Evolutionary conservation across 495 filamentous ascomycete species (phyloP).

Genomic region (Aspergillus diversus): DNA sequence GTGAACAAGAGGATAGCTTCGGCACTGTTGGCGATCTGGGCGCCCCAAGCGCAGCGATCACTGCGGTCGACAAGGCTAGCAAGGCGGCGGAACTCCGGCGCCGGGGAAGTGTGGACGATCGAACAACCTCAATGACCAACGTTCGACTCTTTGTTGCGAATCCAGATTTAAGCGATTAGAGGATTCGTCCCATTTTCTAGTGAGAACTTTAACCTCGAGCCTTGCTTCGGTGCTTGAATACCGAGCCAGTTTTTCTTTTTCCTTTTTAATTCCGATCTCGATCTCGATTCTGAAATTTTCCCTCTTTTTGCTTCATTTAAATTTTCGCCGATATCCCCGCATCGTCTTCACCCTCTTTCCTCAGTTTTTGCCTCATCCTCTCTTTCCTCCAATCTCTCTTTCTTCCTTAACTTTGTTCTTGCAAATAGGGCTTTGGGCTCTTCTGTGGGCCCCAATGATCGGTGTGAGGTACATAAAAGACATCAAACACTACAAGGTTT

Average conservation of each 20-base stretch:
- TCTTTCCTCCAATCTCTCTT: slow-evolving; percentile 14
- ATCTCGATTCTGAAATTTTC: not conserved
- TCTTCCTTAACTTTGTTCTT: slow-evolving; percentile 9
- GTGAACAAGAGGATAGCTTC: slow-evolving; percentile 59
- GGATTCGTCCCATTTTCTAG: not conserved
- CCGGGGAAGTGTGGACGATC: slow-evolving; percentile 92
- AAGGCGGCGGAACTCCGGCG: slow-evolving; percentile 76
- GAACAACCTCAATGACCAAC: slow-evolving; percentile 80
- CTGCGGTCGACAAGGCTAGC: slow-evolving; percentile 67
- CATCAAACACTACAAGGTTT: not conserved
- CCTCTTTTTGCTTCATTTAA: not conserved
- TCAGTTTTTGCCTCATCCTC: slow-evolving; percentile 9
- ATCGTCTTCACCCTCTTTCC: not conserved
- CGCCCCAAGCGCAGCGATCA: slow-evolving; percentile 41
- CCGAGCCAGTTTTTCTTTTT: slow-evolving; percentile 1
- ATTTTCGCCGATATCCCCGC: slow-evolving; percentile 1
- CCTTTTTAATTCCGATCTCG: not conserved
- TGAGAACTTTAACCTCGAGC: not conserved
- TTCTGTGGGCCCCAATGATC: slow-evolving; percentile 1
- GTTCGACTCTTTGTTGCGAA: slow-evolving; percentile 92
- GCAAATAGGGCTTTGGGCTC: slow-evolving; percentile 3
- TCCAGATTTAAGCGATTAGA: slow-evolving; percentile 74
- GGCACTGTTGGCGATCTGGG: slow-evolving; percentile 58
- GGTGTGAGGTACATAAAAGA: slow-evolving; percentile 6
- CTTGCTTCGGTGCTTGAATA: not conserved